Base-by-base conservation (phyloP, 768 basidiomycete genomes). In the Erythrobasidium yunnanense region DNA sequence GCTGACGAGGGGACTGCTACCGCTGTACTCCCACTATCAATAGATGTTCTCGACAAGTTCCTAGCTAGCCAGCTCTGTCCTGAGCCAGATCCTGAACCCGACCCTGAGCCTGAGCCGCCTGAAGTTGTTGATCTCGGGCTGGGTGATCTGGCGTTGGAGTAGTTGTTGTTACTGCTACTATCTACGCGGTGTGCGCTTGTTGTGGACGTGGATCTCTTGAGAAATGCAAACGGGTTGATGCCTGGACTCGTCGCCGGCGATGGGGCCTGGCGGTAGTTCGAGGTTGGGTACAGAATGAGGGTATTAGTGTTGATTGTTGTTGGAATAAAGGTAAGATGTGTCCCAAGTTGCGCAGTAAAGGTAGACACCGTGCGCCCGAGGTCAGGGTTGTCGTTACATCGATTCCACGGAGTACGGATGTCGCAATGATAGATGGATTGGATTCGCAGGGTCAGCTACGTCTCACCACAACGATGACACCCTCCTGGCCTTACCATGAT, bases 191-290 rank as follows among this genome's bases (percentile, higher is more conserved):
- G 11, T 11, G 38, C 38, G n/a, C 38, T n/a, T 42, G 38, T n/a
- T 11, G 11, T 42, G 38, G 38, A 42, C 38, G 38, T 11, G n/a
- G 60, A 63, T n/a, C 60, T 7, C 49, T 63, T 63, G 29, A 63
- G 49, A 49, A 63, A 63, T 29, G 33, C 29, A 34, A 63, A 63
- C 23, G 60, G 60, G 49, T 63, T 63, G 45, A 30, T 51, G 49
- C 23, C 38, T n/a, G n/a, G n/a, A n/a, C n/a, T n/a, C n/a, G n/a
- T n/a, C n/a, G n/a, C n/a, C n/a, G n/a, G n/a, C n/a, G n/a, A n/a
- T n/a, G n/a, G n/a, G n/a, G n/a, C n/a, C n/a, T n/a, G n/a, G 38
- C 38, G 11, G 38, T n/a, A 11, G 38, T n/a, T 42, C 38, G 38
- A 42, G 11, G 38, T 11, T 11, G 38, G n/a, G 38, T 42, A 42